These are phyloP conservation scores for Peronosclerospora sorghi DNA, from an alignment of 352 stramenopile species.

Conservation along the genomic window DNA sequence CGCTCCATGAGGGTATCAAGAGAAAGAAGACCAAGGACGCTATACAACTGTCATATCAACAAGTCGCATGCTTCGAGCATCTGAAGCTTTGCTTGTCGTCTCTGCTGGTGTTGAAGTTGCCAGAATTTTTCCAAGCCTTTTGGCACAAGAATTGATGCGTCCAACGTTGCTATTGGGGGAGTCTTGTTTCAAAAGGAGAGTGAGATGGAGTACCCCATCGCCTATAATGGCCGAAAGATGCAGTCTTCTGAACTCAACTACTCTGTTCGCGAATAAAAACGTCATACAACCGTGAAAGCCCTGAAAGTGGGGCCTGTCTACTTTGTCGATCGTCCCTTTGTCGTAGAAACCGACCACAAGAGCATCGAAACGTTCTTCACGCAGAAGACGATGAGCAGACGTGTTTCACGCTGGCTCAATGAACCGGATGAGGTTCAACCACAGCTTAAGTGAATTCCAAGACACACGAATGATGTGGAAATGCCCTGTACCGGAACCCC, in stretches of 20 bases:
- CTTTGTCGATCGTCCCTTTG: no score
- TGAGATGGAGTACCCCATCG: conserved; percentile 4
- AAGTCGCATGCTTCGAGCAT: not conserved
- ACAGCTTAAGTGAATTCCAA: conserved; percentile 6
- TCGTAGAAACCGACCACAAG: no score
- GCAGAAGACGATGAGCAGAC: no score
- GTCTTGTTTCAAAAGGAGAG: conserved; percentile 1
- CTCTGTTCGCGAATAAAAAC: conserved; percentile 1
- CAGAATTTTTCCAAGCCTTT: conserved; percentile 1
- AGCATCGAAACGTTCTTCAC: not conserved
- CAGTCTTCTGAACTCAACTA: no score
- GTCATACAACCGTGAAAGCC: not conserved
- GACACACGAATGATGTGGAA: no score
- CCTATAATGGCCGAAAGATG: conserved; percentile 4
- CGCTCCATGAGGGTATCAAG: not conserved
- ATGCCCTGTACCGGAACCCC: no score
- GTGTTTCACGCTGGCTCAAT: no score
- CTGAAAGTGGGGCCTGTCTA: not conserved
- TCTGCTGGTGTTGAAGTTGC: not conserved
- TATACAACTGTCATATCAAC: not conserved
- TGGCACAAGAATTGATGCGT: conserved; percentile 1
- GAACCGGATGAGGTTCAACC: conserved; percentile 2
- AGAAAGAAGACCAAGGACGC: not conserved
- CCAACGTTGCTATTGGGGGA: not conserved
- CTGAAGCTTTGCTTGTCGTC: not conserved